Conservation (phyloP, 257 asterid genomes). For the Gynochthodes officinalis region DNA sequence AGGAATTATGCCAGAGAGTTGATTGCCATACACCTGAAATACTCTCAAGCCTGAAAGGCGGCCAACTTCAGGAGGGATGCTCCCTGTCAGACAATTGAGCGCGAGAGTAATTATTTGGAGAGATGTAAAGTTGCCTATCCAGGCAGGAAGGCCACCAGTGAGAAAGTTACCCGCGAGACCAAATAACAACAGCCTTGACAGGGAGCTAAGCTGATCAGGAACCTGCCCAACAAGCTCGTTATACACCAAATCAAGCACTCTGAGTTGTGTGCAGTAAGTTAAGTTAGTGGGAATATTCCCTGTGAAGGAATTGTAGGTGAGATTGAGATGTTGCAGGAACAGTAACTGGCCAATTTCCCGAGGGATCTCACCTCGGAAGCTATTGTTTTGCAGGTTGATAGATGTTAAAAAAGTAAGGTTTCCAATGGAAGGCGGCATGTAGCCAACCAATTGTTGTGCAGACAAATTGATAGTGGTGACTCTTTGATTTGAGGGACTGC, state of each 20-base stretch:
- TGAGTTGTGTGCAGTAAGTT: constrained; percentile 23
- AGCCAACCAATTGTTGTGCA: constrained; percentile 15
- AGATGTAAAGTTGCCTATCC: constrained; percentile 22
- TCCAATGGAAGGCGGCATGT: constrained; percentile 21
- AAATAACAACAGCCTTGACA: constrained; percentile 12
- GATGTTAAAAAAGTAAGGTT: constrained; percentile 22
- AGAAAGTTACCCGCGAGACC: constrained; percentile 19
- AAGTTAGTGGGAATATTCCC: constrained; percentile 25
- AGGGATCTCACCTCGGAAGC: constrained; percentile 25
- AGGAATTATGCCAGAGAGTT: constrained; percentile 22
- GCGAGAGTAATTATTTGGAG: constrained; percentile 13
- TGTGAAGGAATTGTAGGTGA: constrained; percentile 18
- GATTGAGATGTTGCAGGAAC: constrained; percentile 18
- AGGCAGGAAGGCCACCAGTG: constrained; percentile 25
- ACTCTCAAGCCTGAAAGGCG: constrained; percentile 4
- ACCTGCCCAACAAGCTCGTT: constrained; percentile 19
- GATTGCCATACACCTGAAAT: constrained; percentile 14
- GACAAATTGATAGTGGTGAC: constrained; percentile 17
- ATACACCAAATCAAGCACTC: constrained; percentile 14
- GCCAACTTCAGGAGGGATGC: constrained; percentile 20
- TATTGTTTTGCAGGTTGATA: constrained; percentile 18
- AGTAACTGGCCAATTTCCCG: constrained; percentile 21
- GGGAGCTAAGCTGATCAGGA: constrained; percentile 16
- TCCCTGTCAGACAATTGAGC: constrained; percentile 14
- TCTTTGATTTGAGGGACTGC: constrained; percentile 14